These are phyloP conservation scores for Rehmannia glutinosa DNA, from an alignment of 257 asterid genomes.

Conservation along the genomic window DNA sequence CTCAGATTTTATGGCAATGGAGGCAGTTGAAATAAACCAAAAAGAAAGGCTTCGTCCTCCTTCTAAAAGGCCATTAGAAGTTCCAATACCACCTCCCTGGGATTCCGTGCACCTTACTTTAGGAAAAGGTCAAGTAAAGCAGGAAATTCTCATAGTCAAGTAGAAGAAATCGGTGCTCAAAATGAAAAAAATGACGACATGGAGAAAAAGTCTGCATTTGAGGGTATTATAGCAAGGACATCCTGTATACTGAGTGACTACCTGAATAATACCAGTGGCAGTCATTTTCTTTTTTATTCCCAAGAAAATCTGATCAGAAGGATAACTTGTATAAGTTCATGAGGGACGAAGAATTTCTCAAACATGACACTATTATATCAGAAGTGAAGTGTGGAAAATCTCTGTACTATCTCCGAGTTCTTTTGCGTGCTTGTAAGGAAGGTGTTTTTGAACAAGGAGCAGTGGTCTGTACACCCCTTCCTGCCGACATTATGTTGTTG, in stretches of 20 bases:
- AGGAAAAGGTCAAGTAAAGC: constrained; percentile 12
- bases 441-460: constrained; percentile 91
- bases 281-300: constrained; percentile 52
- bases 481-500: constrained; percentile 48
- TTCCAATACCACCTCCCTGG: constrained; percentile 78
- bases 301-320: constrained; percentile 34
- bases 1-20: constrained; percentile 45
- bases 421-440: constrained; percentile 53
- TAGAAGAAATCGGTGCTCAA: constrained; percentile 1
- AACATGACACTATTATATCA: constrained; percentile 22
- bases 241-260: constrained; percentile 41
- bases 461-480: constrained; percentile 71
- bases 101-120: constrained; percentile 36
- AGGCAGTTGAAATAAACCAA: constrained; percentile 35
- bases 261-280: constrained; percentile 22
- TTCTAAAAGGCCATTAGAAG: constrained; percentile 37
- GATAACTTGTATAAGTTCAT: constrained; percentile 36
- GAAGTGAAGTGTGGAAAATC: constrained; percentile 29
- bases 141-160: no score
- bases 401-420: constrained; percentile 55
- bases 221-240: constrained; percentile 65
- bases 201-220: constrained; percentile 27
- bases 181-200: constrained; percentile 16
- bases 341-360: constrained; percentile 40
- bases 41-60: constrained; percentile 46